Evolutionary conservation across 2,329 filamentous ascomycete genomes (phyloP), one percentile per base, ranked within the genome.

Genomic region (Ramularia collo-cygni): DNA sequence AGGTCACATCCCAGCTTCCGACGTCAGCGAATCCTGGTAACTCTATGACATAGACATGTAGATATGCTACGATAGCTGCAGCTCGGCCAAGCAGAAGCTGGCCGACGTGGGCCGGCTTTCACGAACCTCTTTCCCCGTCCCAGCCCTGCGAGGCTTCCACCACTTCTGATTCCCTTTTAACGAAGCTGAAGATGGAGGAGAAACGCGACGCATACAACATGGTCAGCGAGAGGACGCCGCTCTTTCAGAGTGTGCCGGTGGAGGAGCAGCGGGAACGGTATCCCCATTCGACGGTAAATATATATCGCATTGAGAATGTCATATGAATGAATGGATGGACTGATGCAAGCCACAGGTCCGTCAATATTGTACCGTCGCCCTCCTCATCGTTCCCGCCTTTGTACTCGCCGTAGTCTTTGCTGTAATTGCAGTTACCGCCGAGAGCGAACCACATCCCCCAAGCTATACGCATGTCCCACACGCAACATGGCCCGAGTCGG

Each of bases 291-390:
- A 54, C 45, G 37, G 58, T n/a, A n/a, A n/a, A n/a, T n/a, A n/a
- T 60, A 47, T 14, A 51, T 35, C 16, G 6, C 21, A 10, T 6
- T 24, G 10, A 10, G 21, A 6, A 24, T 24, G 10, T 10, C 6
- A 24, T n/a, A 6, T 31, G 5, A n/a, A 13, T 6, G 5, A n/a
- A 31, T n/a, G 6, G 28, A 14, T 6, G 9, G 9, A 26, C n/a
- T 18, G 21, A 24, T 24, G 21, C 6, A 6, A 10, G 21, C 6
- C 10, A 8, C 35, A 63, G 60, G 59, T 80, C 32, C 78, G 81
- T 36, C 76, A 79, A 42, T 77, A 83, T 60, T 85, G 79, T 58
- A 82, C 77, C 29, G 68, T 84, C 41, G 70, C 74, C 15, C 57
- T 71, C 19, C 53, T 55, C 15, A 46, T 54, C 26, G 52, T 64